These are phyloP conservation scores for Suillus bovinus DNA, from an alignment of 768 basidiomycete genomes.

Conservation along the genomic window DNA sequence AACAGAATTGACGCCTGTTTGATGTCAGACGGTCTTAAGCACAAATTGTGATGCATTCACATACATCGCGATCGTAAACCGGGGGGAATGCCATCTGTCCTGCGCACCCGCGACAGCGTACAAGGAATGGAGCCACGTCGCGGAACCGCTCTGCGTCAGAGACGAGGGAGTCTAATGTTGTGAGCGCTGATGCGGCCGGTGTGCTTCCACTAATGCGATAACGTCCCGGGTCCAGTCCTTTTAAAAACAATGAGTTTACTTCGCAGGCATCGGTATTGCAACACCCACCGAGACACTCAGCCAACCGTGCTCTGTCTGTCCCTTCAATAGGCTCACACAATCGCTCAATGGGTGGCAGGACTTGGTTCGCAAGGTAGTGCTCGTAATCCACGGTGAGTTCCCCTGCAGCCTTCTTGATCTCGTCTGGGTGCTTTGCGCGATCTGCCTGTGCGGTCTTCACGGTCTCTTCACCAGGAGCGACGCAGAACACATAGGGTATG, in stretches of 20 bases:
- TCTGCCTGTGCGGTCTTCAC: constrained; percentile 84
- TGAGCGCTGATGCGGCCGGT: constrained; percentile 64
- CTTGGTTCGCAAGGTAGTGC: constrained; percentile 87
- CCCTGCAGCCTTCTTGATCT: constrained; percentile 64
- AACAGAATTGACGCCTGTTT: constrained; percentile 66
- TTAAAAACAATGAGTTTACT: not conserved
- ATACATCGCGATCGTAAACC: constrained; percentile 59
- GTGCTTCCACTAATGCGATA: constrained; percentile 45
- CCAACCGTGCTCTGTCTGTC: constrained; percentile 87
- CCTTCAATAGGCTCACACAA: constrained; percentile 97
- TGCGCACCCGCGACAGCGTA: constrained; percentile 79
- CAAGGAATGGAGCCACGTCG: constrained; percentile 65
- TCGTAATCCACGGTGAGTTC: constrained; percentile 86
- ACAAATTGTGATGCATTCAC: constrained; percentile 16
- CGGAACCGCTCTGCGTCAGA: constrained; percentile 88
- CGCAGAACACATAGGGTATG: constrained; percentile 93
- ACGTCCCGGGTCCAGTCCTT: constrained; percentile 63
- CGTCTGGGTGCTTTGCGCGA: constrained; percentile 91
- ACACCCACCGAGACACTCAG: constrained; percentile 87
- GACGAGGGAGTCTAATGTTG: constrained; percentile 84
- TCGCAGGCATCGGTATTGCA: constrained; percentile 6
- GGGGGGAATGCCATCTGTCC: constrained; percentile 57
- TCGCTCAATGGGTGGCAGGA: constrained; percentile 92
- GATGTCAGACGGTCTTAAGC: constrained; percentile 4
- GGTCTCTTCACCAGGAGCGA: constrained; percentile 68